Evolutionary conservation across 2,329 filamentous ascomycete species (phyloP), one percentile per base, ranked within the genome.

Genomic region (Trichoderma sp.): DNA sequence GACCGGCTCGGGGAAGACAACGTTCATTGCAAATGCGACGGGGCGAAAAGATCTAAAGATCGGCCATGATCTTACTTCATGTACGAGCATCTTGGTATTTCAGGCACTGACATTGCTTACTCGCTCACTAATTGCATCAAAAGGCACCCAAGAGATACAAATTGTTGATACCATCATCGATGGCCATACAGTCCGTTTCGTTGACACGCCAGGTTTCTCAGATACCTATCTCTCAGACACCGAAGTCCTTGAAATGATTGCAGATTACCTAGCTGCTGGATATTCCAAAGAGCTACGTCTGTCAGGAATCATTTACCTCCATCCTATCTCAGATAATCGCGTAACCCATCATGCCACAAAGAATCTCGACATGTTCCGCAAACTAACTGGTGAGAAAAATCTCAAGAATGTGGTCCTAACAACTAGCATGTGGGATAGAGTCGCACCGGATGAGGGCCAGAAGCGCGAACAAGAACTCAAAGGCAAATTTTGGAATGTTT

Each of bases 131-230:
- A 24, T 16, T 1, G 1, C 4, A 11, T 14, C 1, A 14, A 2
- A 31, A 64, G 61, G 61, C 19, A 64, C 61, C 4, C 61, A 64
- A 24, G 61, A 64, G 19, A 64, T 64, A 31, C 61, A 64, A 43
- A 56, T 64, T n/a, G 37, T 64, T 19, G 61, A 64, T 16, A 64
- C 61, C 13, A 19, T 27, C 21, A 14, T 64, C 2, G 61, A 64
- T 2, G 61, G 61, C 24, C 61, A 24, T 2, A 64, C 52, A 1
- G 61, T 67, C 29, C 56, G 56, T 40, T 73, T 83, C 5, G 77
- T 83, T 56, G 82, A 83, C 29, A 83, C 82, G 0, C 82, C 82
- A 0, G 82, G 82, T 0, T 83, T 83, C 68, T 77, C 82, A 59
- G 82, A 84, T 53, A 83, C 80, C 0, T 70, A 76, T n/a, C 72